These are phyloP conservation scores for Raffaelea arxii DNA, from an alignment of 2,329 filamentous ascomycete genomes.

Conservation along the genomic window DNA sequence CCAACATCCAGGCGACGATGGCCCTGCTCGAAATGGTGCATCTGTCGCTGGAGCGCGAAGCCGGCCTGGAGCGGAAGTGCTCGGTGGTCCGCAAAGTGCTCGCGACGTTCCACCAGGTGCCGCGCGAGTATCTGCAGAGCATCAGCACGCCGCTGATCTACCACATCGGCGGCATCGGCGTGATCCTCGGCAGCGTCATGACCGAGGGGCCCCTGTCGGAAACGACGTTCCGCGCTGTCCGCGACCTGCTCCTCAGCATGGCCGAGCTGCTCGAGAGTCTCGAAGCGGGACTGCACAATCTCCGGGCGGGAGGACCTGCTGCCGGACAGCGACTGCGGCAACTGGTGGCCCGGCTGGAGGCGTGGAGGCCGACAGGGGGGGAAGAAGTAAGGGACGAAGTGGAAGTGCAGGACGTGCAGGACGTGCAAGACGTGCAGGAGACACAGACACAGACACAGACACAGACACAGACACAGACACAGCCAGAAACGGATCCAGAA, in stretches of 20 bases:
- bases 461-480: too few relatives aligned
- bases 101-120: conserved; percentile 18
- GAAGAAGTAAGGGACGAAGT: too few relatives aligned
- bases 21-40: conserved; percentile 22
- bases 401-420: too few relatives aligned
- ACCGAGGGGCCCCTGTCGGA: conserved; percentile 21
- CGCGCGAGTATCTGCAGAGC: conserved; percentile 17
- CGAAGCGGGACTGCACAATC: conserved; percentile 10
- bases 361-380: not conserved
- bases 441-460: too few relatives aligned
- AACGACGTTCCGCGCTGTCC: conserved; percentile 17
- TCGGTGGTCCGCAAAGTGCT: conserved; percentile 20
- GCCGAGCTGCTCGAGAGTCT: conserved; percentile 18
- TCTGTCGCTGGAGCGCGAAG: conserved; percentile 17
- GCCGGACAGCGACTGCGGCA: conserved; percentile 9
- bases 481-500: too few relatives aligned
- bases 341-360: conserved; percentile 10
- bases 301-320: conserved; percentile 8
- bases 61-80: conserved; percentile 20
- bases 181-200: conserved; percentile 24
- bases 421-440: too few relatives aligned
- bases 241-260: conserved; percentile 21
- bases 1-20: conserved; percentile 25
- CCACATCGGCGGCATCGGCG: conserved; percentile 23
- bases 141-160: conserved; percentile 24